Evolutionary conservation across 2,329 filamentous ascomycete species (phyloP).

Genomic region (Tolypocladium ovalisporum): DNA sequence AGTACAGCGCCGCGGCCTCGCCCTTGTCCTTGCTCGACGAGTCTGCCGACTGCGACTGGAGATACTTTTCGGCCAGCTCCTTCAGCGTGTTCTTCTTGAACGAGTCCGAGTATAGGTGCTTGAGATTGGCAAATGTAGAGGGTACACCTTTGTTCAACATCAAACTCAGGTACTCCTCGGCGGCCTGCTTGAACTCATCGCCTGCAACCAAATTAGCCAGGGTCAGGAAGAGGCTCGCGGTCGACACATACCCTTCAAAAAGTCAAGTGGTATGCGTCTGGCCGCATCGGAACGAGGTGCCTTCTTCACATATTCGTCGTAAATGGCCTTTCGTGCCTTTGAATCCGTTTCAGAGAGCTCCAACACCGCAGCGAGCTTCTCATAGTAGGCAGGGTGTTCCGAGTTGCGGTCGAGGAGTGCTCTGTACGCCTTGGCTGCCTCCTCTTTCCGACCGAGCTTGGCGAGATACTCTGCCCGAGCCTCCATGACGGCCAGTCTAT

Average conservation of each 20-base stretch:
- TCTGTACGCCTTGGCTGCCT: conserved; percentile 73
- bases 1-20: conserved; percentile 75
- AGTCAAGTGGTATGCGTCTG: conserved; percentile 78
- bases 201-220: conserved; percentile 33
- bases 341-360: conserved; percentile 48
- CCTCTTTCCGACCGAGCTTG: conserved; percentile 63
- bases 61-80: conserved; percentile 68
- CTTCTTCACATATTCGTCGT: conserved; percentile 65
- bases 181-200: conserved; percentile 68
- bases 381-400: conserved; percentile 80
- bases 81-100: conserved; percentile 70
- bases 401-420: conserved; percentile 75
- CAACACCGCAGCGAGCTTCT: conserved; percentile 60
- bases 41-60: conserved; percentile 45
- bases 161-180: conserved; percentile 65
- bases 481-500: conserved; percentile 79
- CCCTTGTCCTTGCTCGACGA: conserved; percentile 43
- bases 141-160: conserved; percentile 91
- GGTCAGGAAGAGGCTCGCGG: not conserved
- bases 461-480: conserved; percentile 74
- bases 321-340: conserved; percentile 60
- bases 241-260: conserved; percentile 53
- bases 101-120: conserved; percentile 73
- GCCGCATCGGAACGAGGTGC: conserved; percentile 76
- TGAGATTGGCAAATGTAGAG: conserved; percentile 93